These are phyloP conservation scores for Fomitopsis betulina DNA, from an alignment of 1,284 basidiomycete species.

Conservation along the genomic window DNA sequence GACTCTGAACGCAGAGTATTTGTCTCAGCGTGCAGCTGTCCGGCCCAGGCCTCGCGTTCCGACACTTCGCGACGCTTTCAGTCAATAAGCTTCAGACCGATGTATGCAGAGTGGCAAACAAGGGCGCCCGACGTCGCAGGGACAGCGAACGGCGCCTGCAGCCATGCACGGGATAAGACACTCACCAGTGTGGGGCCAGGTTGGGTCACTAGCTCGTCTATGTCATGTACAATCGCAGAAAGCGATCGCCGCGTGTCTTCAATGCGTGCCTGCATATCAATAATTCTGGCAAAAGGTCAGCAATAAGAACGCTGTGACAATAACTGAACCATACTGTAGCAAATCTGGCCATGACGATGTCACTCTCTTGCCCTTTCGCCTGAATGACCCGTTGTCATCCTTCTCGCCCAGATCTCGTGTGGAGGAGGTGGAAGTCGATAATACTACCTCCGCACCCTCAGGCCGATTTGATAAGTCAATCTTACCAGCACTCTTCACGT, in stretches of 20 bases:
- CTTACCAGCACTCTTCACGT: constrained; percentile 14
- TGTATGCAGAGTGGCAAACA: constrained; percentile 2
- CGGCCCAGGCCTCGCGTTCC: constrained; percentile 50
- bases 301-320: background rate
- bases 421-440: constrained; percentile 2
- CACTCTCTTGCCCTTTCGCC: constrained; percentile 22
- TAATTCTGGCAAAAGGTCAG: constrained; percentile 46
- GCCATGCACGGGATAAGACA: background rate
- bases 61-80: constrained; percentile 59
- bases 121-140: background rate
- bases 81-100: constrained; percentile 20
- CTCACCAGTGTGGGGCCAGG: constrained; percentile 19
- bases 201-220: constrained; percentile 51
- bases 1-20: constrained; percentile 37
- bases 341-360: constrained; percentile 67
- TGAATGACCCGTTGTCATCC: constrained; percentile 9
- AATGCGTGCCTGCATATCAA: constrained; percentile 65
- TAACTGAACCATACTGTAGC: constrained; percentile 46
- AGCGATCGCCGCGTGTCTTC: constrained; percentile 63
- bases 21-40: constrained; percentile 39
- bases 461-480: constrained; percentile 8
- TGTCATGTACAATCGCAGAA: constrained; percentile 45
- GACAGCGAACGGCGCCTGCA: background rate
- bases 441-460: background rate
- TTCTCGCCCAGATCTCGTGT: constrained; percentile 6